Evolutionary conservation across 768 basidiomycete genomes (phyloP).

Genomic region (Mycena alexandri): DNA sequence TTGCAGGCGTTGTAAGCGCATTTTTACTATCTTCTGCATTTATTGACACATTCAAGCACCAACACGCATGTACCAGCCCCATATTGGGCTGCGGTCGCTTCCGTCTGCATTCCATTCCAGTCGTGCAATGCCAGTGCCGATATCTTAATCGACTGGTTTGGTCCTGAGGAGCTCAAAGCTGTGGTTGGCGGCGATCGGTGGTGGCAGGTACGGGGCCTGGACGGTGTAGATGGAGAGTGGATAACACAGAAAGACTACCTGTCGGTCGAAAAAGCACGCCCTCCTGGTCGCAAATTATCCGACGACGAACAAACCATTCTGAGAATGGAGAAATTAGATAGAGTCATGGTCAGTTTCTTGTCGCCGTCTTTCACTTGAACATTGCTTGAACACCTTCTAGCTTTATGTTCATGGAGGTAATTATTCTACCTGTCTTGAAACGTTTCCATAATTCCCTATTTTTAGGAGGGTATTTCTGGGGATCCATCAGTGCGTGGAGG

Average conservation of each 20-base stretch:
- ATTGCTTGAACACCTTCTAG: slow-evolving; percentile 46
- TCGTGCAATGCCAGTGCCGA: slow-evolving; percentile 76
- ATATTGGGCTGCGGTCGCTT: slow-evolving; percentile 71
- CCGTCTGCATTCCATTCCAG: slow-evolving; percentile 67
- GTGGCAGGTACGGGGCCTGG: slow-evolving; percentile 86
- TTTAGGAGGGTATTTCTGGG: slow-evolving; percentile 75
- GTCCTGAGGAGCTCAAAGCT: slow-evolving; percentile 73
- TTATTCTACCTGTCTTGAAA: background rate
- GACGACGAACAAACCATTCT: slow-evolving; percentile 55
- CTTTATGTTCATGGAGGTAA: slow-evolving; percentile 76
- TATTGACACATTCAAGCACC: slow-evolving; percentile 52
- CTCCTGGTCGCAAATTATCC: slow-evolving; percentile 44
- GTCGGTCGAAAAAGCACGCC: slow-evolving; percentile 41
- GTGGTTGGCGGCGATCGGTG: slow-evolving; percentile 84
- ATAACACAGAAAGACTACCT: slow-evolving; percentile 66
- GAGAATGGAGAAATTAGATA: slow-evolving; percentile 67
- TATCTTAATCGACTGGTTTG: slow-evolving; percentile 76
- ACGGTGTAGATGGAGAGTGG: slow-evolving; percentile 78
- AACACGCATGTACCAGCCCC: slow-evolving; percentile 80
- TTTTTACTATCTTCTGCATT: background rate
- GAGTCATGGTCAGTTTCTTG: slow-evolving; percentile 60
- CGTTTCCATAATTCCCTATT: background rate
- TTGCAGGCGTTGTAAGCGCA: slow-evolving; percentile 70
- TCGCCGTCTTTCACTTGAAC: background rate
- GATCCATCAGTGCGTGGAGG: slow-evolving; percentile 64